phyloP scores from a whole-genome alignment of 352 stramenopile species.

The Thalassiosira hispida region DNA sequence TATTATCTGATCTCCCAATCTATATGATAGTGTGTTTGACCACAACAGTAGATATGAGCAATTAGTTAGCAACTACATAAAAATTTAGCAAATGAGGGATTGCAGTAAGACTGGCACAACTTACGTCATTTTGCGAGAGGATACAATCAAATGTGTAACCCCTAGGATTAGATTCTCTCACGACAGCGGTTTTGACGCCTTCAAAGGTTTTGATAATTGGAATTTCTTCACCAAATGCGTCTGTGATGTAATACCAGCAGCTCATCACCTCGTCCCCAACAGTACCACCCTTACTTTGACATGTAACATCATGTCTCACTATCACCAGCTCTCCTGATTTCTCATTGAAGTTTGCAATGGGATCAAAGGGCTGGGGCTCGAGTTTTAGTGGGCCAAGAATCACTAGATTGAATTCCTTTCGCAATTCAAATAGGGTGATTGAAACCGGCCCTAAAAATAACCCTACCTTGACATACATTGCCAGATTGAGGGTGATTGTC shows the following conservation, averaged over 20 bases:
- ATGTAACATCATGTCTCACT: neutral
- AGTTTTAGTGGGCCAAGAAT: constrained; percentile 17
- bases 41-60: neutral
- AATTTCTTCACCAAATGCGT: neutral
- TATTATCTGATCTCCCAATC: no score
- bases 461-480: constrained; percentile 34
- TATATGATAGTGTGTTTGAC: no score
- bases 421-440: constrained; percentile 13
- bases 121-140: neutral
- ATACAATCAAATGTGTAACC: neutral
- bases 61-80: neutral
- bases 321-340: neutral
- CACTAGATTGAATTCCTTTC: neutral
- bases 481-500: constrained; percentile 24
- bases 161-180: neutral
- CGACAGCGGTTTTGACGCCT: neutral
- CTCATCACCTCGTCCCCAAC: neutral
- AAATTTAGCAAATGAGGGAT: no score
- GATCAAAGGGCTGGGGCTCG: neutral
- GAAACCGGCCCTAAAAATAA: constrained; percentile 21
- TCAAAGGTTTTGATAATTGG: neutral
- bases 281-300: neutral
- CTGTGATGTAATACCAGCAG: no score
- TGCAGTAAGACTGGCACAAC: neutral
- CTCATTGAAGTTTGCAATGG: neutral